Percentiles rank a stretch among this genome's conserved stretches.
Evolutionary conservation across 2,329 filamentous ascomycete genomes (phyloP).

Genomic region (Alternaria gansuensis): DNA sequence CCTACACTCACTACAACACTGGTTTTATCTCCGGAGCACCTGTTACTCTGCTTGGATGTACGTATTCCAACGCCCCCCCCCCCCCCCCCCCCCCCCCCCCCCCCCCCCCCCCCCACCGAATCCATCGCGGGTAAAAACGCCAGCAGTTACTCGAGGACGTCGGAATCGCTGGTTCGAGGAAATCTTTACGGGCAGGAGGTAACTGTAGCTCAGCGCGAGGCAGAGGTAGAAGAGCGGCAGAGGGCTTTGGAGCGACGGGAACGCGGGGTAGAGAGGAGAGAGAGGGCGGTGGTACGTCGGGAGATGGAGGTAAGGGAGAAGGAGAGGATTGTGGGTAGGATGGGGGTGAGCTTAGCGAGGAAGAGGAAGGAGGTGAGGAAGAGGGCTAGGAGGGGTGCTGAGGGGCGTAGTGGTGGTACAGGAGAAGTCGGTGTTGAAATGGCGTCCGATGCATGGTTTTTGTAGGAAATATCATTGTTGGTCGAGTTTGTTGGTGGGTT

Average conservation of each 20-base stretch:
- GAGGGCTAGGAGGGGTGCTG: not conserved
- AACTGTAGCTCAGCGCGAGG: not conserved
- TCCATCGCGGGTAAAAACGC: not conserved
- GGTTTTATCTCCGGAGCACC: not conserved
- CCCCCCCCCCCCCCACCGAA: not conserved
- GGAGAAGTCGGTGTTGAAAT: not conserved
- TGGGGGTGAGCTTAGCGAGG: not conserved
- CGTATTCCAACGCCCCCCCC: too few species aligned
- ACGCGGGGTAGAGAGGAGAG: not conserved
- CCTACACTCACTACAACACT: slow-evolving; percentile 19
- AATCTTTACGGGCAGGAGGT: not conserved
- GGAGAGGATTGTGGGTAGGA: not conserved
- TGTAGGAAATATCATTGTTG: too few species aligned
- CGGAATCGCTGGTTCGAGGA: not conserved
- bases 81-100: too few species aligned
- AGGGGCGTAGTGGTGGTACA: not conserved
- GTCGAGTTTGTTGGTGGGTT: too few species aligned
- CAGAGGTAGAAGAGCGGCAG: not conserved
- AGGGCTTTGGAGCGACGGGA: not conserved
- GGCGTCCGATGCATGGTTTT: not conserved
- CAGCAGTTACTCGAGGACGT: not conserved
- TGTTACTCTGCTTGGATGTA: not conserved
- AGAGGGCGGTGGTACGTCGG: not conserved
- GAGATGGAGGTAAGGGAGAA: not conserved
- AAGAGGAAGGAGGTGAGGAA: not conserved